phyloP scores from a whole-genome alignment of 768 basidiomycete species.

The Mycena belliarum region DNA sequence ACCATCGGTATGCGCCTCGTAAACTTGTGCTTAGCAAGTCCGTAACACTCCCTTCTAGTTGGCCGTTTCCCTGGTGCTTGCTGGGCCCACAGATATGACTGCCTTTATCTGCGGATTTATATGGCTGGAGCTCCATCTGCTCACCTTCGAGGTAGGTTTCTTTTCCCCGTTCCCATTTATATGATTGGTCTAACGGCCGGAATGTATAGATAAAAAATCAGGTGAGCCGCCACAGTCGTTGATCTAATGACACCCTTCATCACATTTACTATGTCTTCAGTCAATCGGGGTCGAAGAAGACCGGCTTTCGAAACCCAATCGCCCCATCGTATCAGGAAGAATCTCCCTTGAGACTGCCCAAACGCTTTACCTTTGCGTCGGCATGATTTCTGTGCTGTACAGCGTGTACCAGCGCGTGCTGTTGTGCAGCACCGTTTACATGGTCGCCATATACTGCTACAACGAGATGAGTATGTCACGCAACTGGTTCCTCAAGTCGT shows the following conservation, averaged over 20 bases:
- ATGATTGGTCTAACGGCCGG: too few species aligned
- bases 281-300: constrained; percentile 24
- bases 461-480: constrained; percentile 21
- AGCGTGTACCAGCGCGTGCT: constrained; percentile 16
- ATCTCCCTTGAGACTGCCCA: constrained; percentile 17
- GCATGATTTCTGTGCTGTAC: constrained; percentile 8
- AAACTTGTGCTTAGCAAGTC: neutral
- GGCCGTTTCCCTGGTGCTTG: constrained; percentile 21
- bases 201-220: too few species aligned
- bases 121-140: neutral
- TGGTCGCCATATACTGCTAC: constrained; percentile 21
- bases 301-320: constrained; percentile 22
- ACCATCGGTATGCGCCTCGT: constrained; percentile 1
- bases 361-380: constrained; percentile 10
- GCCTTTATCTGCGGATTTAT: neutral
- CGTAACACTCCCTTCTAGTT: constrained; percentile 8
- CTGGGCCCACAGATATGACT: neutral
- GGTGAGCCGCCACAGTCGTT: too few species aligned
- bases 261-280: too few species aligned
- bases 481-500: constrained; percentile 19
- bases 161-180: too few species aligned
- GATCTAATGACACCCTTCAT: too few species aligned
- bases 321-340: constrained; percentile 22
- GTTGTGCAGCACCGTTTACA: constrained; percentile 14
- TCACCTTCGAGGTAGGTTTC: constrained; percentile 1